Percentiles rank a stretch among this genome's conserved stretches.
Conservation (phyloP, 371 early-diverging fungal genomes). For the Choanephora cucurbitarum region DNA sequence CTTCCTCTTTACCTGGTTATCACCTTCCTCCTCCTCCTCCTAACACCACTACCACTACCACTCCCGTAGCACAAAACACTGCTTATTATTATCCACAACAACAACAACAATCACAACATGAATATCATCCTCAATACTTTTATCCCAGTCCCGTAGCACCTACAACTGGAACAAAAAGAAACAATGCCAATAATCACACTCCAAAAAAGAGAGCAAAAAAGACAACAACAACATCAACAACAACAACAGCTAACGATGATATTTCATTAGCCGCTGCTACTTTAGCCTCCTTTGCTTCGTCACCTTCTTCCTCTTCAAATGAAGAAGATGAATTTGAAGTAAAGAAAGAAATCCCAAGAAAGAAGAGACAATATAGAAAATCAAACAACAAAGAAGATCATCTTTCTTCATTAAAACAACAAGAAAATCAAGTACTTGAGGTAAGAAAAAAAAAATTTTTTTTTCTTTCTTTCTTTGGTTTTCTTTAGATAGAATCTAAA, state of each 20-base stretch:
- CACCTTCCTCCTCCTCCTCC: constrained; percentile 24
- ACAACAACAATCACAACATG: constrained; percentile 11
- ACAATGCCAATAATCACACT: constrained; percentile 1
- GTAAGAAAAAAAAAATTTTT: constrained; percentile 29
- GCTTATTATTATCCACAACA: constrained; percentile 7
- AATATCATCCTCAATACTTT: constrained; percentile 15
- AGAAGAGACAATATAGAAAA: constrained; percentile 10
- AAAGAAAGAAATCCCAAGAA: constrained; percentile 21
- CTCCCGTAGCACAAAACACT: not conserved
- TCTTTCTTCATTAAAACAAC: constrained; percentile 24
- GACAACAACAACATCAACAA: constrained; percentile 11
- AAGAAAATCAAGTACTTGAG: constrained; percentile 45
- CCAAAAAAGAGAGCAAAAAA: constrained; percentile 16
- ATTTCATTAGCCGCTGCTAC: constrained; percentile 44
- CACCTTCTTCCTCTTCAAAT: constrained; percentile 4
- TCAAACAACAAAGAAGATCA: constrained; percentile 14
- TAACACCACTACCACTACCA: not conserved
- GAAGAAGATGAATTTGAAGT: constrained; percentile 23
- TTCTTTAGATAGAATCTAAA: not conserved
- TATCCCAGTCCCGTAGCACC: constrained; percentile 4
- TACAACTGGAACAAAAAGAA: constrained; percentile 8
- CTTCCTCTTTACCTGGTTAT: constrained; percentile 40
- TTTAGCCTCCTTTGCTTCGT: constrained; percentile 41
- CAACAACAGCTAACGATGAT: constrained; percentile 23
- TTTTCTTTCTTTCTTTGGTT: too few relatives aligned